Evolutionary conservation across 345 rosid species (phyloP).

Genomic region (Trapa incisa): DNA sequence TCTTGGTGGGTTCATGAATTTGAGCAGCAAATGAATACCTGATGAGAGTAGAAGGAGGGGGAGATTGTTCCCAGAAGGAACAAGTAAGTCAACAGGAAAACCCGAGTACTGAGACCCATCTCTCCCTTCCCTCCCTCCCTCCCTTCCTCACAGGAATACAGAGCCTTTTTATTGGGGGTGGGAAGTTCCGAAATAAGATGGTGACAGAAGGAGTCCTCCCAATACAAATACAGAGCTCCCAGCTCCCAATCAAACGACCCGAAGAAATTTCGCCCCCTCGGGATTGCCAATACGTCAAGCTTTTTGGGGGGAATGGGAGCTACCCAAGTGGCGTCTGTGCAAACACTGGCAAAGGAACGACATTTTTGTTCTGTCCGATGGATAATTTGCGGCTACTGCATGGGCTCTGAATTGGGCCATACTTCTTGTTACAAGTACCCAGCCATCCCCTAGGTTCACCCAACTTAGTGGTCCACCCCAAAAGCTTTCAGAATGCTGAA

Average conservation of each 20-base stretch:
- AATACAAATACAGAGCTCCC: neutral
- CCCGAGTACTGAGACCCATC: slow-evolving; percentile 1
- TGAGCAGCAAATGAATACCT: neutral
- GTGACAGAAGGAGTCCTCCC: neutral
- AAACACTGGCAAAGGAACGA: neutral
- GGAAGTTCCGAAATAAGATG: slow-evolving; percentile 4
- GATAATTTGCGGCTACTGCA: neutral
- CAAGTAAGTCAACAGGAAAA: slow-evolving; percentile 4
- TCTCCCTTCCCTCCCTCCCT: neutral
- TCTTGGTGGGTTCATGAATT: neutral
- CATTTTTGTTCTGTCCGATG: neutral
- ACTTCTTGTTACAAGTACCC: neutral
- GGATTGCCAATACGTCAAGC: slow-evolving; percentile 2
- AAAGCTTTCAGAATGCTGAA: neutral
- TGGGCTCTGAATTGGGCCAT: slow-evolving; percentile 1
- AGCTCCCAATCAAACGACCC: neutral
- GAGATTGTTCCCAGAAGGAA: slow-evolving; percentile 3
- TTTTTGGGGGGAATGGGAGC: neutral
- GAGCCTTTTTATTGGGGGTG: neutral
- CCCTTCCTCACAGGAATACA: neutral
- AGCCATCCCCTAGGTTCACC: neutral
- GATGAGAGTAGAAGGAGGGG: neutral
- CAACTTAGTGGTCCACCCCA: neutral
- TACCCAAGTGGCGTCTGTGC: neutral
- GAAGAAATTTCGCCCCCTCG: slow-evolving; percentile 1